Base-by-base conservation (phyloP, 2,329 filamentous ascomycete species). In the Colletotrichum musae region DNA sequence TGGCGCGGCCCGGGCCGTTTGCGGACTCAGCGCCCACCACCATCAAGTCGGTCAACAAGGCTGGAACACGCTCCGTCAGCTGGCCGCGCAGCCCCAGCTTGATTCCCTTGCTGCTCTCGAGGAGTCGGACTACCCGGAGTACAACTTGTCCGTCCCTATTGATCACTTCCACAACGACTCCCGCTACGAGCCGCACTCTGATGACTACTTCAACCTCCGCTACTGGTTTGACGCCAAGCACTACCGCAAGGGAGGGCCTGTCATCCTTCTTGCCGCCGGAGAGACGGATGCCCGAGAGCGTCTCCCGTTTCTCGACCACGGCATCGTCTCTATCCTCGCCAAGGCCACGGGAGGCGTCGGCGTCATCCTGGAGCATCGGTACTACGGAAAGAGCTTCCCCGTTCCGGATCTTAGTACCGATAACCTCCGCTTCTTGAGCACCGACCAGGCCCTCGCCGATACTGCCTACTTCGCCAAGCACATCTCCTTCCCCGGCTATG, bases 151-250 rank as follows among this genome's bases (percentile, higher is more conserved):
- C 16, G 85, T 87, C 4, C 87, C 87, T 16, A 84, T 97, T 41
- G 94, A 97, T 78, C 93, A 96, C 77, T 97, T 96, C 81, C 93
- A 93, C 80, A 94, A 95, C 75, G 91, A 94, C 63, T 88, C 89
- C 2, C 83, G 85, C 57, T 97, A 97, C 76, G 92, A 91, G 77
- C 93, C 94, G 43, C 94, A 97, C 78, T 89, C 87, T 9, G 83
- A 92, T 73, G 91, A 79, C 28, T 87, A 81, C 1, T 97, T 94
- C 79, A 80, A 88, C 24, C 82, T 95, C 56, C 88, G 93, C 12
- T 97, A 96, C 82, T 97, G 92, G 92, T 94, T 95, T 74, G 94
- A 97, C 75, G 89, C 91, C 1, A 87, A 87, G 52, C 87, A 93
- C 81, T 97, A 97, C 81, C 86, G 90, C 76, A 82, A 87, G 0